Conservation (phyloP, 2,329 filamentous ascomycete genomes). For the Epichloe sibirici region DNA sequence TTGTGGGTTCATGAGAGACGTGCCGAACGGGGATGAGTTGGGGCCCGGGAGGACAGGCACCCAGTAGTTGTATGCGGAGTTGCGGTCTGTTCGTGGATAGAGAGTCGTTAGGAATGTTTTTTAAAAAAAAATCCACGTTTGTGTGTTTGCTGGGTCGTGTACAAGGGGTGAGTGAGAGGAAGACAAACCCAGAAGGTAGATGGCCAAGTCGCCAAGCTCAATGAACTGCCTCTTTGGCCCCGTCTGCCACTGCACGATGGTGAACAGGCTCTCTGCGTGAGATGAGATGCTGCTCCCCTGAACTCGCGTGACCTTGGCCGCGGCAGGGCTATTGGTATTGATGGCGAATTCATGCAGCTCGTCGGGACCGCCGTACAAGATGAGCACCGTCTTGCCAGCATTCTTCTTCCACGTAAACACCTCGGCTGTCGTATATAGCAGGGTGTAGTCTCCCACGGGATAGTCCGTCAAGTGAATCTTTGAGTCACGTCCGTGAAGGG, state of each 20-base stretch:
- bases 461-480: slow-evolving; percentile 59
- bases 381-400: slow-evolving; percentile 42
- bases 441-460: slow-evolving; percentile 40
- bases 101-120: neutral
- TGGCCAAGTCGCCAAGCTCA: slow-evolving; percentile 25
- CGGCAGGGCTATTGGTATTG: slow-evolving; percentile 14
- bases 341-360: slow-evolving; percentile 53
- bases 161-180: too few species aligned
- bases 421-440: slow-evolving; percentile 59
- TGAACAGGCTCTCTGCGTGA: slow-evolving; percentile 8
- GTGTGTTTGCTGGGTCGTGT: too few species aligned
- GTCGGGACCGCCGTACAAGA: slow-evolving; percentile 50
- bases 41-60: slow-evolving; percentile 39
- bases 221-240: slow-evolving; percentile 17
- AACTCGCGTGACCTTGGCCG: slow-evolving; percentile 7
- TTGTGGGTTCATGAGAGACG: slow-evolving; percentile 21
- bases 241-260: slow-evolving; percentile 21
- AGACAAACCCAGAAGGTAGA: slow-evolving; percentile 26
- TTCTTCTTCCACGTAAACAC: slow-evolving; percentile 59
- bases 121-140: neutral
- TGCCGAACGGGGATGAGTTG: slow-evolving; percentile 18
- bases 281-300: slow-evolving; percentile 19
- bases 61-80: slow-evolving; percentile 59
- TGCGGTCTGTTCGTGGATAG: slow-evolving; percentile 34
- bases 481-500: slow-evolving; percentile 50